Evolutionary conservation across 345 rosid species (phyloP).

Genomic region (Brassica juncea): DNA sequence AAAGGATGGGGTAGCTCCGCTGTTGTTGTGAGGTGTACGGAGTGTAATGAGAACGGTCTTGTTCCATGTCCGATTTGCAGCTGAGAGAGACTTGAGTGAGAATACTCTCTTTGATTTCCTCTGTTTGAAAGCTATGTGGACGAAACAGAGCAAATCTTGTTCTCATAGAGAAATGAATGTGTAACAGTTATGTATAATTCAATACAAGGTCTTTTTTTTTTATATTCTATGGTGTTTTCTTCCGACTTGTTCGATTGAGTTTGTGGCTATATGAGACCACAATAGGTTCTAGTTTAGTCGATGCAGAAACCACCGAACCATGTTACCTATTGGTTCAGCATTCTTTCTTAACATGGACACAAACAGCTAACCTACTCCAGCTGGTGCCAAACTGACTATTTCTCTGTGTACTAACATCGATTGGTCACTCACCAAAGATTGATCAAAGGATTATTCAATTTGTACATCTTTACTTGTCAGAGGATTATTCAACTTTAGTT

Average conservation of each 20-base stretch:
- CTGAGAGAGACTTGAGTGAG: slow-evolving; percentile 37
- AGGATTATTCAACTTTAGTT: no score
- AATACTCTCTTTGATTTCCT: neutral
- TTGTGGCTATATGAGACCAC: neutral
- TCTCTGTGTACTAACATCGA: no score
- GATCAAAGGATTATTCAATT: no score
- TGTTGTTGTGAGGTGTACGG: slow-evolving; percentile 56
- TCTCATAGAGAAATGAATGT: neutral
- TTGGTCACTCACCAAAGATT: no score
- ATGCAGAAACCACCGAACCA: no score
- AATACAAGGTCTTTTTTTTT: slow-evolving; percentile 10
- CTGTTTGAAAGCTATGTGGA: neutral
- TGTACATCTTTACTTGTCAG: no score
- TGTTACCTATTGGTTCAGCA: no score
- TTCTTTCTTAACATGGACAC: neutral
- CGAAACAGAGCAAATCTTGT: slow-evolving; percentile 10
- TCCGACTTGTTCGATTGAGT: neutral
- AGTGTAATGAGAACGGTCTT: slow-evolving; percentile 91
- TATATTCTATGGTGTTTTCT: slow-evolving; percentile 11
- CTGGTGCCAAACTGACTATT: no score
- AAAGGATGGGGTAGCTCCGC: slow-evolving; percentile 40
- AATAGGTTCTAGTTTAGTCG: neutral
- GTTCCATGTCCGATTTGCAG: slow-evolving; percentile 79
- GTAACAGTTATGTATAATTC: slow-evolving; percentile 19
- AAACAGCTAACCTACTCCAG: neutral